phyloP scores from a whole-genome alignment of 2,329 filamentous ascomycete species.

The Pseudogymnoascus sp. region DNA sequence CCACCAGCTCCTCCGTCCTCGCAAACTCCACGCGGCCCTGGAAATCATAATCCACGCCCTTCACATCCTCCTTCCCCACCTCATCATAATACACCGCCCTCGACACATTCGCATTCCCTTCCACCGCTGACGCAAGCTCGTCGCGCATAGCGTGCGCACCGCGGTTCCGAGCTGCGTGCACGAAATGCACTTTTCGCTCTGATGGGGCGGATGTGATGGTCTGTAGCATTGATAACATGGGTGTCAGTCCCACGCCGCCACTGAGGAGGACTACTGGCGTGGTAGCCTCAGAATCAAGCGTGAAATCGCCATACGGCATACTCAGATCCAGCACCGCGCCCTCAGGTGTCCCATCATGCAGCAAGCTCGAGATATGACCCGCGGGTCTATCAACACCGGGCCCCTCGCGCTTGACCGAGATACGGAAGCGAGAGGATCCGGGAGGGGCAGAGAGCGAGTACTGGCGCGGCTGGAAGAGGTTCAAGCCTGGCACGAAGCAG shows the following conservation, averaged over 20 bases:
- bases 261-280: slow-evolving; percentile 58
- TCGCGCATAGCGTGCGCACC: slow-evolving; percentile 47
- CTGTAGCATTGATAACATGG: slow-evolving; percentile 58
- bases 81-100: slow-evolving; percentile 8
- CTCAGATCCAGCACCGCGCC: slow-evolving; percentile 48
- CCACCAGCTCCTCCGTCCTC: not conserved
- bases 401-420: slow-evolving; percentile 62
- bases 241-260: slow-evolving; percentile 60
- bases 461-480: slow-evolving; percentile 60
- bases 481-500: slow-evolving; percentile 51
- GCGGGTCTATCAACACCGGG: slow-evolving; percentile 29
- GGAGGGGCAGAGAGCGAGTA: slow-evolving; percentile 62
- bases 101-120: not conserved
- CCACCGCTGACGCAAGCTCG: slow-evolving; percentile 33
- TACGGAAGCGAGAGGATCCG: slow-evolving; percentile 50
- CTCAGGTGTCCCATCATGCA: slow-evolving; percentile 40
- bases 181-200: slow-evolving; percentile 48
- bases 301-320: slow-evolving; percentile 53
- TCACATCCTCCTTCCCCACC: not conserved
- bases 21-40: slow-evolving; percentile 1
- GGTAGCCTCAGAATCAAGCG: slow-evolving; percentile 40
- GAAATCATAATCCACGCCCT: slow-evolving; percentile 9
- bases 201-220: slow-evolving; percentile 29
- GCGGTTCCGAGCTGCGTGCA: slow-evolving; percentile 49
- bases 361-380: slow-evolving; percentile 45